Base-by-base conservation (phyloP, 495 filamentous ascomycete genomes). In the Penicillium simplicissimum region DNA sequence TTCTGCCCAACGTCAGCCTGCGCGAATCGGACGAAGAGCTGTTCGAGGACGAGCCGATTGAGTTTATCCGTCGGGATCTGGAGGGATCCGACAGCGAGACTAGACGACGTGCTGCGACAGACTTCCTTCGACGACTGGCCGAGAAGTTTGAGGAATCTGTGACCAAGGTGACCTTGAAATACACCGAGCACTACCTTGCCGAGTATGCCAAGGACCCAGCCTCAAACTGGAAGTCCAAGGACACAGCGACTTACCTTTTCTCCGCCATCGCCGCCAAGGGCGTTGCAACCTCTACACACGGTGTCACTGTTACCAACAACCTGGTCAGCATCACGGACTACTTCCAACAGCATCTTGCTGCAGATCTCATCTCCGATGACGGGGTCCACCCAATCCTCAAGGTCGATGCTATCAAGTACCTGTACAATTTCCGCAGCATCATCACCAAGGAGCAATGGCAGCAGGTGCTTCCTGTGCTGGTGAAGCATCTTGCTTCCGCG, bases 41-140 rank as follows among this genome's bases (percentile, higher is more conserved):
- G 37, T 97, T 98, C 65, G 96, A 98, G 71, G 96, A 99, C 67
- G 96, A 99, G 72, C 96, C 96, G 3, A 97, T 99, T 71, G 96
- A 99, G 71, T 99, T 96, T 74, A 98, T 98, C 68, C 83, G 96
- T 55, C 87, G 92, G 61, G 94, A 99, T 72, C 82, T 99, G 15
- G 96, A 99, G 74, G 96, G 96, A 21, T 96, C 93, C 1, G 96
- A 98, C 70, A 92, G 88, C 54, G 96, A 98, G 63, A 98, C 96
- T 5, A 81, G 96, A 63, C 84, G 96, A 59, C 83, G 94, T 67
- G 92, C 93, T 51, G 92, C 96, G 3, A 98, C 94, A 3, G 93
- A 97, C 73, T 98, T 99, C 76, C 76, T 98, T 48, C 84, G 90
- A 48, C 87, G 90, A 62, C 82, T 99, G 48, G 87, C 96, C 57